phyloP scores from a whole-genome alignment of 208 protist species.

The Borovskyia barvae region DNA sequence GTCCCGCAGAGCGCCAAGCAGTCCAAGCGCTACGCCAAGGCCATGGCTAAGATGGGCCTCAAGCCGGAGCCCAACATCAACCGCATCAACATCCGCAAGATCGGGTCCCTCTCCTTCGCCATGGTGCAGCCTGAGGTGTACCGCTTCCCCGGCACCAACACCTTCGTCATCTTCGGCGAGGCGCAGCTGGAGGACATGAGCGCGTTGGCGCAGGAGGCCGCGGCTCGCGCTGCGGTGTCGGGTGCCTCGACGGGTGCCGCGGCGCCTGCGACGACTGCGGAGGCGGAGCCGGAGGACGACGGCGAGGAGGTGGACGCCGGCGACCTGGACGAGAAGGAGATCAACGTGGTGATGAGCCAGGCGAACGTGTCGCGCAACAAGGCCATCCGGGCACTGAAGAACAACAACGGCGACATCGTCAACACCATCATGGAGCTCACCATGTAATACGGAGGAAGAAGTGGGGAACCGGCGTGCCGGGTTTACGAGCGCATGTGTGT shows the following conservation, averaged over 20 bases:
- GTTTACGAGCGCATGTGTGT: no score
- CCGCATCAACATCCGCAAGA: constrained; percentile 94
- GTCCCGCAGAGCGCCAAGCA: constrained; percentile 65
- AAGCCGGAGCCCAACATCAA: constrained; percentile 92
- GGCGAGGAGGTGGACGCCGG: constrained; percentile 59
- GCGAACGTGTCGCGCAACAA: constrained; percentile 65
- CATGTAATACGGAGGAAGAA: constrained; percentile 31
- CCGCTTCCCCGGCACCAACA: constrained; percentile 94
- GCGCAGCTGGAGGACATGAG: constrained; percentile 93
- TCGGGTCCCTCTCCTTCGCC: constrained; percentile 86
- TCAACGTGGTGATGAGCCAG: constrained; percentile 82
- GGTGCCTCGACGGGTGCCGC: constrained; percentile 27
- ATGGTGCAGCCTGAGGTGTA: constrained; percentile 96
- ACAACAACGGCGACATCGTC: constrained; percentile 87
- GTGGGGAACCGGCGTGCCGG: background rate
- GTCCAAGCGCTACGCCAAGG: constrained; percentile 96
- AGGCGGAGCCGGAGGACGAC: constrained; percentile 44
- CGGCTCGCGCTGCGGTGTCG: constrained; percentile 62
- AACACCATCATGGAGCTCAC: constrained; percentile 89
- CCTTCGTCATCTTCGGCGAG: constrained; percentile 98
- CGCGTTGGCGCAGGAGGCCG: constrained; percentile 62
- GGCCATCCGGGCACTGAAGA: constrained; percentile 81
- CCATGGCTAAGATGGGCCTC: constrained; percentile 96
- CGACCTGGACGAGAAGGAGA: constrained; percentile 80
- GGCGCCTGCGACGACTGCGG: constrained; percentile 21